Evolutionary conservation across 2,329 filamentous ascomycete genomes (phyloP), one percentile per base, ranked within the genome.

Genomic region (Aspergillus piperis): DNA sequence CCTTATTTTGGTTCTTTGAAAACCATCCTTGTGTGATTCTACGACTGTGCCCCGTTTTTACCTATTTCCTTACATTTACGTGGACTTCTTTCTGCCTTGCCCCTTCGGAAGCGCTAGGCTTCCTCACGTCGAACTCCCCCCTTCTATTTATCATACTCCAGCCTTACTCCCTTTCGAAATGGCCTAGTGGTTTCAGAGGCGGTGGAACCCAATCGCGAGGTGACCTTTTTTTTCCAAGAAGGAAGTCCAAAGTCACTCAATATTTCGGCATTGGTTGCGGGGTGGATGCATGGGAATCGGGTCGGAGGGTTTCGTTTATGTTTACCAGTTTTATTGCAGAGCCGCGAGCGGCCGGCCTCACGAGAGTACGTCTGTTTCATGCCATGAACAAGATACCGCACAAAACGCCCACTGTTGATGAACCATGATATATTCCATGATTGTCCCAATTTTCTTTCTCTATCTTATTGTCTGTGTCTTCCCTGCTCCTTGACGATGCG

Each of bases 371-470:
- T 69, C 64, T 73, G 67, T 65, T 71, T 72, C 66, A 71, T 72
- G 71, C 66, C 64, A 66, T 68, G 61, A 69, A 71, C 68, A 70
- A 74, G 72, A 74, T 74, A 73, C 72, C 71, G 72, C 70, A 70
- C 68, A 70, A 70, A 69, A 71, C 68, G 68, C 11, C 68, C 63
- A 68, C 66, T 70, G 69, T 71, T 73, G 68, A 73, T 69, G 71
- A 73, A 72, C 64, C 62, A 66, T 67, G 62, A 61, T 62, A 66
- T 64, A 54, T 36, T 65, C 57, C 59, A 64, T 61, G 54, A 60
- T 58, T 49, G 25, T 57, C 36, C 38, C 39, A 23, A 21, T 66
- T 44, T 23, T 54, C 42, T 47, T 53, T 23, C 32, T 41, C 25
- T 25, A 38, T 48, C 42, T 54, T 54, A 57, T 57, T 56, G 30